Evolutionary conservation across 1,139 yeast genomes (phyloP).

Genomic region (Yamadazyma oceani): DNA sequence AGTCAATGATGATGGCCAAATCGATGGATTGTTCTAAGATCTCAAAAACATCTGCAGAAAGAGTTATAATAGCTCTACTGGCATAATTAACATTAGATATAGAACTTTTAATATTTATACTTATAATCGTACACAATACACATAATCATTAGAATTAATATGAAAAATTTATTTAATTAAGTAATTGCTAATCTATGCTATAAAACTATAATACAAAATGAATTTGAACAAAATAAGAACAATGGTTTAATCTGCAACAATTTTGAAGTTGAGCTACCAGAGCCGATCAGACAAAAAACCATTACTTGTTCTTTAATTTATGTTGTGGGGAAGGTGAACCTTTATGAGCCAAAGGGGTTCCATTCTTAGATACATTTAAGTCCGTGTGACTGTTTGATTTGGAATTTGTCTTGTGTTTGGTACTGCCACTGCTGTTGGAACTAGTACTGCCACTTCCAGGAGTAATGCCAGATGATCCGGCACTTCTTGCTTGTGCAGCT

Average conservation of each 20-base stretch:
- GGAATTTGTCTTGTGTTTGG: slow-evolving; percentile 1
- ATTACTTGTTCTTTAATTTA: not conserved
- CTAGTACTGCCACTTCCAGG: slow-evolving; percentile 1
- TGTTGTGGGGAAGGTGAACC: not conserved
- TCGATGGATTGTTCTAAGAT: slow-evolving; percentile 74
- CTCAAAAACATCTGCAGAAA: too few species aligned
- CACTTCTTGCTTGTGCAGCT: too few species aligned
- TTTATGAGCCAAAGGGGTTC: not conserved
- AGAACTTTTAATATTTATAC: too few species aligned
- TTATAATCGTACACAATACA: too few species aligned
- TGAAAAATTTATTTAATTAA: not conserved
- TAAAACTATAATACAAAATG: slow-evolving; percentile 1
- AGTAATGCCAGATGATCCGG: not conserved
- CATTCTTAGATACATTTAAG: not conserved
- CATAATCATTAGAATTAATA: too few species aligned
- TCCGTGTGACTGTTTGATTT: slow-evolving; percentile 2
- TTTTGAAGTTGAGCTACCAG: slow-evolving; percentile 1
- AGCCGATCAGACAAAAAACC: too few species aligned
- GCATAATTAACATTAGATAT: not conserved
- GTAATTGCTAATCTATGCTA: slow-evolving; percentile 1
- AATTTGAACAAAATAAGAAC: too few species aligned
- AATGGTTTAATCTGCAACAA: too few species aligned
- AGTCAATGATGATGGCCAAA: slow-evolving; percentile 74
- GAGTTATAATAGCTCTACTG: too few species aligned
- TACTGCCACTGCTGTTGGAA: slow-evolving; percentile 1